A percentile compares a stretch with the other conserved stretches of the same genome.
phyloP scores from a whole-genome alignment of 805 yeast species.

The Candida adriatica region DNA sequence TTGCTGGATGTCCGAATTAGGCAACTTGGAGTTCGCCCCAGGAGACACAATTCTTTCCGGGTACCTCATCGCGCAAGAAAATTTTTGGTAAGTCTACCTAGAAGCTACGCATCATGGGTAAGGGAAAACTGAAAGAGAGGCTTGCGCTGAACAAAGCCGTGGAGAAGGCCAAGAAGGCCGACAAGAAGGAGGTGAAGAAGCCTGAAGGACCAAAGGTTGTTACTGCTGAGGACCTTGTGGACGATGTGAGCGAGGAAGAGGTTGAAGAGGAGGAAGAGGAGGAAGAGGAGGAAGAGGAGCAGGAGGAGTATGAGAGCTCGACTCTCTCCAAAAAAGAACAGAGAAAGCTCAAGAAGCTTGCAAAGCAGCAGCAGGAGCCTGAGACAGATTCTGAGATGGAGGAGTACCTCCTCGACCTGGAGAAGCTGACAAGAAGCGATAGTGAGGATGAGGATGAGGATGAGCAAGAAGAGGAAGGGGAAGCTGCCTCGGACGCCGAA shows the following conservation, averaged over 20 bases:
- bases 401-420: slow-evolving; percentile 41
- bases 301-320: slow-evolving; percentile 38
- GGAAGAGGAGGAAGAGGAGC: slow-evolving; percentile 14
- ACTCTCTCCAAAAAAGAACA: slow-evolving; percentile 57
- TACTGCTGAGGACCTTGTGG: slow-evolving; percentile 25
- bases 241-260: slow-evolving; percentile 14
- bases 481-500: slow-evolving; percentile 39
- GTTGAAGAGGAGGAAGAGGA: slow-evolving; percentile 15
- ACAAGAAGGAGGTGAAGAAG: slow-evolving; percentile 16
- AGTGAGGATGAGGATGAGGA: slow-evolving; percentile 31
- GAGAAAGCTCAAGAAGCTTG: slow-evolving; percentile 47
- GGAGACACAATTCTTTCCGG: no score
- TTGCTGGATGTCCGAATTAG: no score
- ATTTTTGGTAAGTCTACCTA: no score
- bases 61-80: no score
- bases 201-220: slow-evolving; percentile 27
- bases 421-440: slow-evolving; percentile 50
- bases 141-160: slow-evolving; percentile 14
- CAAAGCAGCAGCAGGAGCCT: slow-evolving; percentile 17
- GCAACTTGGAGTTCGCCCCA: no score
- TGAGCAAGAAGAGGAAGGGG: slow-evolving; percentile 33
- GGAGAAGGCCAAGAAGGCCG: slow-evolving; percentile 15
- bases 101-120: no score
- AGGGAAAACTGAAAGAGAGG: slow-evolving; percentile 22
- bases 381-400: slow-evolving; percentile 40